phyloP scores from a whole-genome alignment of 2,329 filamentous ascomycete species.

The Pseudocercospora crystallina region DNA sequence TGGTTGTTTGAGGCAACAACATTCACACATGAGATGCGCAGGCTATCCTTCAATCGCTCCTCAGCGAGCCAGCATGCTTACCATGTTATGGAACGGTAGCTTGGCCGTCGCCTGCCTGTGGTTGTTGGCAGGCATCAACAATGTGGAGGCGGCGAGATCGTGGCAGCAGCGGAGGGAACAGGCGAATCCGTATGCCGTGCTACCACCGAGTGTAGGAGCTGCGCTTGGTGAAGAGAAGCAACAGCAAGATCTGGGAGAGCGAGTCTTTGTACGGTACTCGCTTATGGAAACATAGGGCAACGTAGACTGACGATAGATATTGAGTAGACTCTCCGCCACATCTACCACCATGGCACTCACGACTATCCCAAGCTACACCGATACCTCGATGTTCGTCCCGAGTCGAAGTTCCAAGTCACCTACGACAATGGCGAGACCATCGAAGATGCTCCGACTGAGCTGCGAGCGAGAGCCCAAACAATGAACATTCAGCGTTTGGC shows the following conservation, averaged over 20 bases:
- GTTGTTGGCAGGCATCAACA: conserved; percentile 2
- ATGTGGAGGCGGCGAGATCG: conserved; percentile 14
- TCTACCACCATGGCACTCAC: conserved; percentile 88
- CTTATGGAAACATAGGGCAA: neutral
- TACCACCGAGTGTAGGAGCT: conserved; percentile 7
- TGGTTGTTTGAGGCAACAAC: conserved; percentile 14
- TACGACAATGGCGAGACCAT: conserved; percentile 30
- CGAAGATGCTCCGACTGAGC: conserved; percentile 45
- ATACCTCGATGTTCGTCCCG: conserved; percentile 67
- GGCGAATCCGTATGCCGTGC: conserved; percentile 3
- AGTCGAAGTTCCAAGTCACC: conserved; percentile 44
- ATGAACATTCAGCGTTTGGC: conserved; percentile 76
- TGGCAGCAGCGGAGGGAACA: conserved; percentile 2
- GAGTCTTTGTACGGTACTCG: conserved; percentile 8
- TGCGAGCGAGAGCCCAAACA: conserved; percentile 39
- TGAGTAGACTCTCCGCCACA: conserved; percentile 69
- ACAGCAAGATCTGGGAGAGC: conserved; percentile 5
- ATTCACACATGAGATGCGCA: neutral
- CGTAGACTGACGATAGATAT: neutral
- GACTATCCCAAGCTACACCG: conserved; percentile 74
- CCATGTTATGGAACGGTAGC: conserved; percentile 26
- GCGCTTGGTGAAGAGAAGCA: neutral
- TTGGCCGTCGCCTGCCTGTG: conserved; percentile 22
- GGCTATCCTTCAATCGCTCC: too few relatives aligned
- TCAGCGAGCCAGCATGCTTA: conserved; percentile 1